Evolutionary conservation across 352 stramenopile species (phyloP).

Genomic region (Poterioochromonas sp.): DNA sequence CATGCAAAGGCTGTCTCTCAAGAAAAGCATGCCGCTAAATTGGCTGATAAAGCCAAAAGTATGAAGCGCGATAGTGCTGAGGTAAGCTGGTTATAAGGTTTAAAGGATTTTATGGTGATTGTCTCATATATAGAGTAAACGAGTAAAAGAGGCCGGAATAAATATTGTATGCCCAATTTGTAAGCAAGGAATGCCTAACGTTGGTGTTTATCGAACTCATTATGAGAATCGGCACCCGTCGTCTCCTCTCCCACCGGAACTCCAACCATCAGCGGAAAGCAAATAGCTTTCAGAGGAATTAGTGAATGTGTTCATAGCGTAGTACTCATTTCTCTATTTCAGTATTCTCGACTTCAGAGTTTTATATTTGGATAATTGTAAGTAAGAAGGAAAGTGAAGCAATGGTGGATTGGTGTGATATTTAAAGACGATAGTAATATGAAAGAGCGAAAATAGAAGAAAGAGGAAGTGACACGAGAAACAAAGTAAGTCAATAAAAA

Average conservation of each 20-base stretch:
- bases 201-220: constrained; percentile 2
- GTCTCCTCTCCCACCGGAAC: neutral
- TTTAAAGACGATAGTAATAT: too few species aligned
- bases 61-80: neutral
- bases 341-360: too few species aligned
- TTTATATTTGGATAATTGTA: too few species aligned
- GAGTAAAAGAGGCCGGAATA: neutral
- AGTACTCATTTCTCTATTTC: too few species aligned
- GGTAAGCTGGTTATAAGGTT: neutral
- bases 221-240: neutral
- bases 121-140: neutral
- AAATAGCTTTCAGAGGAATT: too few species aligned
- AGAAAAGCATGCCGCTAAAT: neutral
- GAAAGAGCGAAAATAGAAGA: too few species aligned
- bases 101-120: neutral
- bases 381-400: too few species aligned
- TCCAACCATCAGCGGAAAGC: neutral
- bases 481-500: too few species aligned
- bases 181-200: constrained; percentile 19
- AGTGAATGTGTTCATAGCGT: too few species aligned
- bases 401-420: too few species aligned
- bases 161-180: neutral
- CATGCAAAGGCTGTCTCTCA: constrained; percentile 13
- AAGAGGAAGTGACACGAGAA: too few species aligned
- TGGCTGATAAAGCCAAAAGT: constrained; percentile 20